Evolutionary conservation across 768 basidiomycete species (phyloP).

Genomic region (Pleurotus djamor): DNA sequence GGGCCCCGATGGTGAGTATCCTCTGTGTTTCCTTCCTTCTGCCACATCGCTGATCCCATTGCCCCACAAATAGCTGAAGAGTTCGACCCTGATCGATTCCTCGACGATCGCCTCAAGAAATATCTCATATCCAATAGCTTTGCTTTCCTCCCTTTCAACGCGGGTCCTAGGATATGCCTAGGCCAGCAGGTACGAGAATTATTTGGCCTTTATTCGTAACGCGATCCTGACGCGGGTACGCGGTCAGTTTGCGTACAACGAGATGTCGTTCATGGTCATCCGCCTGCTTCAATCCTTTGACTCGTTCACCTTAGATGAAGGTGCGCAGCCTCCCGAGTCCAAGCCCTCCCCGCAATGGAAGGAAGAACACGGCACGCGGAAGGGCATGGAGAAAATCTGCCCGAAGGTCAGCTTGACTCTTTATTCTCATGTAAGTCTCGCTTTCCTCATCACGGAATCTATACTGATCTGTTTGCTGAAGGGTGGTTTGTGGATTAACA

Average conservation of each 20-base stretch:
- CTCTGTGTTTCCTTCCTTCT: not conserved
- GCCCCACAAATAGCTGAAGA: conserved; percentile 42
- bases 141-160: conserved; percentile 71
- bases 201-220: not conserved
- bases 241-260: conserved; percentile 52
- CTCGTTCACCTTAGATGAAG: conserved; percentile 41
- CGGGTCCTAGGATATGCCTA: conserved; percentile 56
- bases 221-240: not conserved
- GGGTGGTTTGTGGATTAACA: conserved; percentile 55
- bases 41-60: not conserved
- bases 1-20: conserved; percentile 62
- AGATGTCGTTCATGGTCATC: conserved; percentile 61
- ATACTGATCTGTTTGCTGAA: conserved; percentile 11
- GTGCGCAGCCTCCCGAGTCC: conserved; percentile 42
- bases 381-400: conserved; percentile 45
- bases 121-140: conserved; percentile 64
- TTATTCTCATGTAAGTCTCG: conserved; percentile 39
- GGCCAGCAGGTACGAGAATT: conserved; percentile 47
- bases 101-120: conserved; percentile 60
- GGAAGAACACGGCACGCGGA: conserved; percentile 35
- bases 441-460: not conserved
- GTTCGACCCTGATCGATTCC: conserved; percentile 72
- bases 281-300: conserved; percentile 60
- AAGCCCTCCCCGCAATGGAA: conserved; percentile 48
- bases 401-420: conserved; percentile 57